Base-by-base conservation (phyloP, 2,329 filamentous ascomycete genomes). In the Colletotrichum truncatum region DNA sequence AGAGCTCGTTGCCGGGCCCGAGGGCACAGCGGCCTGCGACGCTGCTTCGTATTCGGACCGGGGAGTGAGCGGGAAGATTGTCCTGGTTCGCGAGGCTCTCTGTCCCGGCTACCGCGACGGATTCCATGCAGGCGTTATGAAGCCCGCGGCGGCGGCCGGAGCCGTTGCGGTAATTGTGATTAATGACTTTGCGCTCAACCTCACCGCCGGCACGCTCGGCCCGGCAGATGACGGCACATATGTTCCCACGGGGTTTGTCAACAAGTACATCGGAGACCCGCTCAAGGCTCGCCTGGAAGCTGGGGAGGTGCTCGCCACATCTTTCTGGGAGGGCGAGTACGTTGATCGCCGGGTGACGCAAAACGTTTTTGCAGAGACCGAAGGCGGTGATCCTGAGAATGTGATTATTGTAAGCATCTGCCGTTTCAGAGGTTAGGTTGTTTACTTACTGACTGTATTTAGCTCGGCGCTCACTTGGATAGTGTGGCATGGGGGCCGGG, bases 331-430 rank as follows among this genome's bases (percentile, higher is more conserved):
- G n/a, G 69, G 73, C 30, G 68, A 74, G 46, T 59, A 76, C 6
- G 74, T 78, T 23, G 79, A 84, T 48, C 71, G 74, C 14, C 74
- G 80, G 6, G 73, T 76, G 18, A 80, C 78, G 0, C 79, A 80
- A 69, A 84, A 84, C 54, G 74, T 84, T 9, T 78, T 84, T 67
- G 77, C 79, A 1, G 80, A 84, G 69, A 84, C 81, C 3, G 79
- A 77, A 45, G 74, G 73, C 3, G 82, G 81, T 1, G 81, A 83
- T 57, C 75, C 73, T 1, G 72, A 75, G 57, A 83, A 81, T 28
- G 74, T 81, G 1, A 72, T 82, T 32, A 74, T 80, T 5, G 62
- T 65, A 12, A 54, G 56, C 43, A 4, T 3, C 7, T n/a, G 3
- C 4, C 2, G 1, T 3, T 1, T 51, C n/a, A 0, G 4, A 11